A percentile compares a stretch with the other conserved stretches of the same genome.
These are phyloP conservation scores for Pinus taeda DNA, from an alignment of 75 land plant genomes.

Conservation along the genomic window DNA sequence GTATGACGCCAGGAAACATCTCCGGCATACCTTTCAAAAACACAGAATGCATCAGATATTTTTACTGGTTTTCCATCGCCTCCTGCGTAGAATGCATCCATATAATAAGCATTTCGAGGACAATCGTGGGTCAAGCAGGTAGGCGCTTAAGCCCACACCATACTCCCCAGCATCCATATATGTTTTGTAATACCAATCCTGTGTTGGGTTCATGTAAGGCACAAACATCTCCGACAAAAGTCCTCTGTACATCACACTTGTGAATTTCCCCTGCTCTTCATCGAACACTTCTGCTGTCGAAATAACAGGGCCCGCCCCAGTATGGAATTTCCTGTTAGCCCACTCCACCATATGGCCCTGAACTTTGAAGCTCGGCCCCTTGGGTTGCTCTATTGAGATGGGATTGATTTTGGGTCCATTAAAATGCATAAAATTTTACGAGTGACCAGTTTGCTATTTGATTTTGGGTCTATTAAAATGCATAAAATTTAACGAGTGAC, in stretches of 20 bases:
- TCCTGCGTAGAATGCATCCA: slow-evolving; percentile 39
- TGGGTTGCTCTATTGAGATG: slow-evolving; percentile 25
- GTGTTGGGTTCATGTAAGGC: slow-evolving; percentile 63
- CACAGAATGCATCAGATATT: slow-evolving; percentile 31
- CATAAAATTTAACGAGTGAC: too few relatives aligned
- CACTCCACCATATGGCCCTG: slow-evolving; percentile 50
- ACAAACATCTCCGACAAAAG: slow-evolving; percentile 57
- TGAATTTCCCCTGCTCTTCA: slow-evolving; percentile 15
- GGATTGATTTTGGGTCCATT: slow-evolving; percentile 18
- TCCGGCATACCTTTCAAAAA: slow-evolving; percentile 57
- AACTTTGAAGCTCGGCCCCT: slow-evolving; percentile 16
- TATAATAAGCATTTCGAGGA: slow-evolving; percentile 41
- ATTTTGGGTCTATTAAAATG: too few relatives aligned
- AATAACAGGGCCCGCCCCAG: slow-evolving; percentile 41
- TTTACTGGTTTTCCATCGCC: slow-evolving; percentile 43
- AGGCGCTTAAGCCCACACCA: slow-evolving; percentile 37
- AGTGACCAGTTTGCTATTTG: too few relatives aligned
- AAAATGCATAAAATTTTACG: too few relatives aligned
- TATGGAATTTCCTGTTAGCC: slow-evolving; percentile 71
- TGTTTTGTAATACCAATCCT: slow-evolving; percentile 60
- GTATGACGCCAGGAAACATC: slow-evolving; percentile 69
- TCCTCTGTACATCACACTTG: slow-evolving; percentile 55
- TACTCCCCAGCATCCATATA: slow-evolving; percentile 60
- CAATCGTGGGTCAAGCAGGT: slow-evolving; percentile 59
- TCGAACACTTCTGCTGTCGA: slow-evolving; percentile 45